Evolutionary conservation across 2,329 filamentous ascomycete genomes (phyloP).

Genomic region (Helotiales sp.): DNA sequence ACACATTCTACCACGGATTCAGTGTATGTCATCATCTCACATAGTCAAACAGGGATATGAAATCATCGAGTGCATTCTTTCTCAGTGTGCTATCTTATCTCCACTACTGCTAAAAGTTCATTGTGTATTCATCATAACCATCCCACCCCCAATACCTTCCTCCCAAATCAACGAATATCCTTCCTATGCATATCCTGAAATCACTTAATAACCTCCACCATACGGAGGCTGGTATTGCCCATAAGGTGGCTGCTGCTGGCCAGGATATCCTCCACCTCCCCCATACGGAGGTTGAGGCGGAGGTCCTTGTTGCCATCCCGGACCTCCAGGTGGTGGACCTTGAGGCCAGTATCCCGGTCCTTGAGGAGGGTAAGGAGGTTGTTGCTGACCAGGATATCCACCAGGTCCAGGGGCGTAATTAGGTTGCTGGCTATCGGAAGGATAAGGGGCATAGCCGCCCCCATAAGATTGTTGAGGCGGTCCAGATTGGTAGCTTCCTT

Average conservation of each 20-base stretch:
- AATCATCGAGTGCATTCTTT: background rate
- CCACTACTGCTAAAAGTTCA: background rate
- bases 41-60: background rate
- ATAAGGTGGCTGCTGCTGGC: conserved; percentile 8
- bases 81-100: background rate
- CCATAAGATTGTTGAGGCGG: conserved; percentile 11
- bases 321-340: conserved; percentile 2
- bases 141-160: background rate
- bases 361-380: background rate
- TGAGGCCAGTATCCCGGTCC: conserved; percentile 2
- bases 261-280: background rate
- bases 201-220: background rate
- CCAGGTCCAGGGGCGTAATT: background rate
- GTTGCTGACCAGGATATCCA: conserved; percentile 2
- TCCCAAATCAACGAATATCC: background rate
- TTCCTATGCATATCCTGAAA: background rate
- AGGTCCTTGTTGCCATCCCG: conserved; percentile 5
- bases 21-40: too few species aligned
- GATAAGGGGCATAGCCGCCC: conserved; percentile 7
- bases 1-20: too few species aligned
- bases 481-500: conserved; percentile 22
- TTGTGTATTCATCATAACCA: background rate
- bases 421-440: conserved; percentile 5
- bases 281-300: conserved; percentile 10
- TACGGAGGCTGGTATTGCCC: conserved; percentile 1